Base-by-base conservation (phyloP, 805 yeast species). In the Yarrowia sp. region DNA sequence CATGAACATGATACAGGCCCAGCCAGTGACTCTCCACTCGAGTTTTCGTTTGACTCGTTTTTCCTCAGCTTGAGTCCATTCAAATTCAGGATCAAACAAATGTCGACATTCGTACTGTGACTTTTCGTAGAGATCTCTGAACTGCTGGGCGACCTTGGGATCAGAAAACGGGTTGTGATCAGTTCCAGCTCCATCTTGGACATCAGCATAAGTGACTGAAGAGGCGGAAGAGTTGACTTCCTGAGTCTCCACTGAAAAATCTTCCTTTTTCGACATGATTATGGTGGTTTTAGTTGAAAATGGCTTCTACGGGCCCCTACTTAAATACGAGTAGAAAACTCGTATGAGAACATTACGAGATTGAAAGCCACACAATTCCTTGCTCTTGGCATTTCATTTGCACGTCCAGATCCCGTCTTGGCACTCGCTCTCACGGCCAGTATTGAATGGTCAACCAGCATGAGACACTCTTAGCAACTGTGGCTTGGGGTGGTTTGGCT, bases 1-100 rank as follows among this genome's bases (percentile, higher is more conserved):
- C 53, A 84, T 76, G 73, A 87, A 87, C 85, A 86, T 81, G 68
- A 87, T 71, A 69, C 85, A 84, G 0, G 89, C 88, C 80, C 87
- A 80, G 36, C 85, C 75, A 2, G 86, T 79, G 38, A 87, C 89
- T 50, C 82, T 77, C 77, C 80, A 80, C 69, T 88, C 90, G 44
- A 85, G 78, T 71, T 85, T 86, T 74, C 85, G 73, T 19, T 82
- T 74, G 7, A 87, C 76, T 50, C 75, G 78, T 38, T 76, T 70
- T 70, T 87, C 90, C 71, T 86, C 89, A 52, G 80, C 78, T 4
- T 70, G 71, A 0, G 84, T 78, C 91, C 90, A 87, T 10, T 80
- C 79, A 38, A 86, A 81, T 0, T 79, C 79, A 0, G 90, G 88
- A 73, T 88, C 91, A 72, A 87, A 84, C 19, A 79, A 78, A 44